Evolutionary conservation across 2,329 filamentous ascomycete species (phyloP).

Genomic region (Penicillium sp.): DNA sequence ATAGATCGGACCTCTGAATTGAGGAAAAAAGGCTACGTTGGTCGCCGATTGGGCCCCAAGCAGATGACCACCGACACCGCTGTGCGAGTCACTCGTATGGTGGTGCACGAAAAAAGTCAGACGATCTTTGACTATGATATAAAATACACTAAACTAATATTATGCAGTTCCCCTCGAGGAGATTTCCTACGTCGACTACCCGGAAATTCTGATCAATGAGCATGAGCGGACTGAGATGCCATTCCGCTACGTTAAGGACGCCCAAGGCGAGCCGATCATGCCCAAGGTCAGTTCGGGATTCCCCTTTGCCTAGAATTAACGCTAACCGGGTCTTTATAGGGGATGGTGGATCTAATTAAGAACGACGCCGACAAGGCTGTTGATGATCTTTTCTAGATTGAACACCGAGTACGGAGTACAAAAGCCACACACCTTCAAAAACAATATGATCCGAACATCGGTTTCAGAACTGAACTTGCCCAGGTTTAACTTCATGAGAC

Average conservation of each 20-base stretch:
- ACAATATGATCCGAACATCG: background rate
- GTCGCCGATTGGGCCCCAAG: slow-evolving; percentile 79
- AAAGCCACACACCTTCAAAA: background rate
- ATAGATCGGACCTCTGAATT: slow-evolving; percentile 92
- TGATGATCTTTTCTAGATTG: slow-evolving; percentile 69
- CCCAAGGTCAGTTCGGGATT: slow-evolving; percentile 63
- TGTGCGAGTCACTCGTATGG: slow-evolving; percentile 84
- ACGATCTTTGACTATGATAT: background rate
- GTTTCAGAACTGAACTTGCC: background rate
- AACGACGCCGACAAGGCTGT: slow-evolving; percentile 91
- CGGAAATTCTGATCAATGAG: slow-evolving; percentile 82
- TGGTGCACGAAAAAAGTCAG: slow-evolving; percentile 75
- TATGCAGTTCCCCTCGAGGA: slow-evolving; percentile 66
- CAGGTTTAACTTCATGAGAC: background rate
- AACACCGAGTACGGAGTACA: background rate
- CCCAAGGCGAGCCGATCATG: slow-evolving; percentile 79
- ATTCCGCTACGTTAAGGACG: slow-evolving; percentile 83
- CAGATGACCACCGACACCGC: slow-evolving; percentile 99
- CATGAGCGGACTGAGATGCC: slow-evolving; percentile 97
- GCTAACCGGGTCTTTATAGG: slow-evolving; percentile 49
- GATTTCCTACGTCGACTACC: slow-evolving; percentile 79
- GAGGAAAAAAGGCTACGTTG: slow-evolving; percentile 85
- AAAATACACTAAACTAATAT: background rate
- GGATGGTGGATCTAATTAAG: slow-evolving; percentile 90
- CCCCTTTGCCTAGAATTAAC: background rate